These are phyloP conservation scores for Xylaria sp. DNA, from an alignment of 2,329 filamentous ascomycete genomes.

Conservation along the genomic window DNA sequence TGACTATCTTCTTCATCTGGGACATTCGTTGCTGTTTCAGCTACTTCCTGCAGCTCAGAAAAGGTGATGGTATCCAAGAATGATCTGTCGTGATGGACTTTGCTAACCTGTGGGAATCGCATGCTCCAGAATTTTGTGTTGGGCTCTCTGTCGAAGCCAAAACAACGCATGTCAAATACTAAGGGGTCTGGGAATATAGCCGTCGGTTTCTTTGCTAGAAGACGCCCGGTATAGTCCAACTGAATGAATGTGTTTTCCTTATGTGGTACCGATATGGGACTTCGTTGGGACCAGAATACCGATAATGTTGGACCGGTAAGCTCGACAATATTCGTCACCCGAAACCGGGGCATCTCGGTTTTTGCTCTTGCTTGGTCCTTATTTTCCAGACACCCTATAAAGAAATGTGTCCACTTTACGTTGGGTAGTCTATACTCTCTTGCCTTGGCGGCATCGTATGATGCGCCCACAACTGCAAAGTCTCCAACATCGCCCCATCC, in stretches of 20 bases:
- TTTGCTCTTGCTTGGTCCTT: slow-evolving; percentile 65
- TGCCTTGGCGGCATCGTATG: slow-evolving; percentile 73
- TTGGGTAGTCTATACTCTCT: slow-evolving; percentile 62
- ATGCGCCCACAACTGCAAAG: slow-evolving; percentile 80
- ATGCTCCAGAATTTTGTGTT: slow-evolving; percentile 77
- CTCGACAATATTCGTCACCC: slow-evolving; percentile 71
- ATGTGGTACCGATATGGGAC: slow-evolving; percentile 54
- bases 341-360: slow-evolving; percentile 67
- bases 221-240: slow-evolving; percentile 60
- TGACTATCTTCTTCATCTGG: slow-evolving; percentile 65
- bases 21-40: slow-evolving; percentile 63
- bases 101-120: slow-evolving; percentile 79
- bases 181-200: slow-evolving; percentile 74
- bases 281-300: slow-evolving; percentile 60
- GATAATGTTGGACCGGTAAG: slow-evolving; percentile 63
- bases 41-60: slow-evolving; percentile 74
- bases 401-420: slow-evolving; percentile 81
- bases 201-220: slow-evolving; percentile 56
- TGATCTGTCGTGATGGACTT: slow-evolving; percentile 79
- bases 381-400: slow-evolving; percentile 80
- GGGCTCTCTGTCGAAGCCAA: slow-evolving; percentile 78
- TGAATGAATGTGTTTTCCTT: slow-evolving; percentile 50
- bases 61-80: slow-evolving; percentile 76
- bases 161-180: slow-evolving; percentile 82
- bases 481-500: slow-evolving; percentile 85